These are phyloP conservation scores for Gossypium arboreum DNA, from an alignment of 345 rosid genomes.

Conservation along the genomic window DNA sequence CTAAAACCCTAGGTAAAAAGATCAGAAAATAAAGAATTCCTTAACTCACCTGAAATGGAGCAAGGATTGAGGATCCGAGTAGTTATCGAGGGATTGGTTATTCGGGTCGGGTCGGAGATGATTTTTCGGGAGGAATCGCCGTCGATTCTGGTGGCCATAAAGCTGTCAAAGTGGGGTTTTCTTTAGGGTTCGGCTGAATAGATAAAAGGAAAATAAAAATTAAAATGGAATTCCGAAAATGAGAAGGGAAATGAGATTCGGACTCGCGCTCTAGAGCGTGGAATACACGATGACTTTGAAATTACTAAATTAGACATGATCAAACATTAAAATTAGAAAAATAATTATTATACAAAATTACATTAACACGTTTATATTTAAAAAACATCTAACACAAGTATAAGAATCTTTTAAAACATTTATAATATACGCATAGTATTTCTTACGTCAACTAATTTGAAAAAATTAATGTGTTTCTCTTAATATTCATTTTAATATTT, in stretches of 20 bases:
- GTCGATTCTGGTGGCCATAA: conserved; percentile 15
- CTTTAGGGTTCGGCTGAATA: not conserved
- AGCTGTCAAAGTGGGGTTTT: not conserved
- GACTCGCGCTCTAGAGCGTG: not conserved
- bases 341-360: not conserved
- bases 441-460: no score
- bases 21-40: not conserved
- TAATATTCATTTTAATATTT: no score
- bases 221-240: not conserved
- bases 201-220: not conserved
- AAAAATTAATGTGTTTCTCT: no score
- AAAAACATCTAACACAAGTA: no score
- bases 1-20: not conserved
- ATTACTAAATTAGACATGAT: not conserved
- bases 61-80: not conserved
- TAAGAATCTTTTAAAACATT: no score
- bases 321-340: not conserved
- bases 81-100: not conserved
- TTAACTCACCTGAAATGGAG: not conserved
- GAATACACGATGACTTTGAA: not conserved
- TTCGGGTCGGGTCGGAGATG: not conserved
- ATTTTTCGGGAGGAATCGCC: not conserved
- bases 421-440: no score
- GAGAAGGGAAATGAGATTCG: not conserved
- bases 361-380: no score